phyloP scores from a whole-genome alignment of 257 asterid genomes.

The Primulina eburnea region DNA sequence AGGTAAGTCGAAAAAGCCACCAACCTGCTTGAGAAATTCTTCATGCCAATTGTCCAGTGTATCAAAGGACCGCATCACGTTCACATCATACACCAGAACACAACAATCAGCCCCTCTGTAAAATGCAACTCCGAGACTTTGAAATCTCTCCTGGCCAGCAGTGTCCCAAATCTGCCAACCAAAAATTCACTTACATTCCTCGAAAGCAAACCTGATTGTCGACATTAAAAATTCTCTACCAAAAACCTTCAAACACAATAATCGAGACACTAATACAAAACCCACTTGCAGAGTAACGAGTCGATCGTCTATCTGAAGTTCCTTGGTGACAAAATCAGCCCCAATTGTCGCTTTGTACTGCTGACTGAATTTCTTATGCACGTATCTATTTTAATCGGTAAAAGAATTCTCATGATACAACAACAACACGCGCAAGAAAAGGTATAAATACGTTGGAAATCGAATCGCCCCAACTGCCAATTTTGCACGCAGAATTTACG shows the following conservation, averaged over 20 bases:
- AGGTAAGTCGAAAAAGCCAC: slow-evolving; percentile 12
- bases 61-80: slow-evolving; percentile 85
- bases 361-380: slow-evolving; percentile 90
- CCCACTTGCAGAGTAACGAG: slow-evolving; percentile 93
- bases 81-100: slow-evolving; percentile 87
- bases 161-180: slow-evolving; percentile 88
- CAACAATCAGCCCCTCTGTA: slow-evolving; percentile 98
- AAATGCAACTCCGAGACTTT: slow-evolving; percentile 95
- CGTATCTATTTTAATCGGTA: slow-evolving; percentile 58
- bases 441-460: background rate
- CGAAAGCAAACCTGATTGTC: background rate
- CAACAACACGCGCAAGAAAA: background rate
- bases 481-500: background rate
- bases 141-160: slow-evolving; percentile 98
- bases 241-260: background rate
- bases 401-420: slow-evolving; percentile 32
- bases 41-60: slow-evolving; percentile 95
- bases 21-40: slow-evolving; percentile 95
- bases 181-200: slow-evolving; percentile 15
- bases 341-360: slow-evolving; percentile 98
- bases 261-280: slow-evolving; percentile 20
- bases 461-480: background rate
- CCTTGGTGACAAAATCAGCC: slow-evolving; percentile 98
- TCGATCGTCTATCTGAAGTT: slow-evolving; percentile 85
- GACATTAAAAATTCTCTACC: background rate